A percentile compares a stretch with the other conserved stretches of the same genome.
Evolutionary conservation across 1,284 basidiomycete species (phyloP).

Genomic region (Cystobasidium slooffiae): DNA sequence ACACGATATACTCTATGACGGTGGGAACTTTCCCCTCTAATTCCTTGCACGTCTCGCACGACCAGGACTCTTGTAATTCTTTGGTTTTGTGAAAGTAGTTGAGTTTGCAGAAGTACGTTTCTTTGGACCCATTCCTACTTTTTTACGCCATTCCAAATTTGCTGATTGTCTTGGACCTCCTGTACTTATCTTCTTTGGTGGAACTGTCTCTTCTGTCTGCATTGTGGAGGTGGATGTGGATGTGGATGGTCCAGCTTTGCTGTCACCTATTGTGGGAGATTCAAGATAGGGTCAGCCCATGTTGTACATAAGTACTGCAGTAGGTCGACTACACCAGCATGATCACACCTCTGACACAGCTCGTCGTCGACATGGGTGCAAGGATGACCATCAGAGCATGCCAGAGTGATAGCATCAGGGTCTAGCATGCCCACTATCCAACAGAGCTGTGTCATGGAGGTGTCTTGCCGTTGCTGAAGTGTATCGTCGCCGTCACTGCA

Average conservation of each 20-base stretch:
- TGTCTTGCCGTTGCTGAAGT: not conserved
- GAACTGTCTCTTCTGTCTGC: conserved; percentile 7
- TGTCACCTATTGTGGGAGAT: not conserved
- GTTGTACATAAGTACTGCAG: conserved; percentile 34
- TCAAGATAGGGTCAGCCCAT: conserved; percentile 28
- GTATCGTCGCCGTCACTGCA: not conserved
- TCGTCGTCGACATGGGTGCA: not conserved
- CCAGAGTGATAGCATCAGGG: conserved; percentile 30
- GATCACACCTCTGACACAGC: not conserved
- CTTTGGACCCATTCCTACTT: conserved; percentile 19
- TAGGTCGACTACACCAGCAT: conserved; percentile 24
- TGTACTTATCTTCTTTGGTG: conserved; percentile 23
- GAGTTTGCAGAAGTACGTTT: conserved; percentile 31
- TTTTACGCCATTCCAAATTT: conserved; percentile 24
- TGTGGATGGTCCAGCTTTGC: not conserved
- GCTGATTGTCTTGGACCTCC: conserved; percentile 25
- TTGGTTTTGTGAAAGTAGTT: conserved; percentile 38
- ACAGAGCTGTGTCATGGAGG: conserved; percentile 21
- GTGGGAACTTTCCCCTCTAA: no score
- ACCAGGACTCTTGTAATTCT: conserved; percentile 36
- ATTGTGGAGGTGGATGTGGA: conserved; percentile 7
- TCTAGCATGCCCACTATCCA: conserved; percentile 40
- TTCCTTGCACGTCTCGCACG: conserved; percentile 16
- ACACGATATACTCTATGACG: no score
- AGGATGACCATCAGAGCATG: not conserved